These are phyloP conservation scores for Naganishia sp. DNA, from an alignment of 1,284 basidiomycete genomes.

Conservation along the genomic window DNA sequence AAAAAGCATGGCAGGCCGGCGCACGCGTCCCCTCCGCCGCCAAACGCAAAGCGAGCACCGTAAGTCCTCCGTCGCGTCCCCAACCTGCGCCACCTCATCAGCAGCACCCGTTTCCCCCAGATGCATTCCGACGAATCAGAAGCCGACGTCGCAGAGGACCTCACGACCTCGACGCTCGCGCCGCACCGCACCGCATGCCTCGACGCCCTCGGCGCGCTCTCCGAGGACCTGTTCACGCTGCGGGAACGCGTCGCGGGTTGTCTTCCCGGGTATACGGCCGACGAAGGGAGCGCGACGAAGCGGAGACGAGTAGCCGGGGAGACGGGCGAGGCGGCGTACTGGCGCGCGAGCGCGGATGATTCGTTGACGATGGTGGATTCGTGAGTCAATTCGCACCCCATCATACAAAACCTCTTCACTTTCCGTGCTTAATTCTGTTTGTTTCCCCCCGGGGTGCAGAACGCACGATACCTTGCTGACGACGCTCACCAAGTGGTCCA, in stretches of 20 bases:
- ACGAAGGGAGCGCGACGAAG: conserved; percentile 33
- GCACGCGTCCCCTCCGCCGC: conserved; percentile 62
- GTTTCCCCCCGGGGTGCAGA: conserved; percentile 46
- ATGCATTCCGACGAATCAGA: conserved; percentile 33
- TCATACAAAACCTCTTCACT: too few species aligned
- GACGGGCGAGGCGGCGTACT: conserved; percentile 37
- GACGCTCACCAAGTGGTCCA: conserved; percentile 85
- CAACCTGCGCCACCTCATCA: neutral
- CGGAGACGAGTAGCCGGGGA: conserved; percentile 36
- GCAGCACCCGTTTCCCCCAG: conserved; percentile 11
- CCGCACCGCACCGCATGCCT: conserved; percentile 2
- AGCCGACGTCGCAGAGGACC: conserved; percentile 42
- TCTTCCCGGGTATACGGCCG: conserved; percentile 22
- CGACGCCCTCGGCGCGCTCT: conserved; percentile 4
- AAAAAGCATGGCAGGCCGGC: conserved; percentile 70
- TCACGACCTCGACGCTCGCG: conserved; percentile 31
- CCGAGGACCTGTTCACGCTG: conserved; percentile 18
- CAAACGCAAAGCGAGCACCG: conserved; percentile 29
- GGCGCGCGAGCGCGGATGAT: conserved; percentile 41
- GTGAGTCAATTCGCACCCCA: conserved; percentile 37
- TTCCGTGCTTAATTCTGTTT: too few species aligned
- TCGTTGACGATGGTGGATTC: conserved; percentile 43
- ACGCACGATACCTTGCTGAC: conserved; percentile 70
- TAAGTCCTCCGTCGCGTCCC: neutral
- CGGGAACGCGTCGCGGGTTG: conserved; percentile 18